These are phyloP conservation scores for Diaporthe helianthi DNA, from an alignment of 2,329 filamentous ascomycete genomes.

Conservation along the genomic window DNA sequence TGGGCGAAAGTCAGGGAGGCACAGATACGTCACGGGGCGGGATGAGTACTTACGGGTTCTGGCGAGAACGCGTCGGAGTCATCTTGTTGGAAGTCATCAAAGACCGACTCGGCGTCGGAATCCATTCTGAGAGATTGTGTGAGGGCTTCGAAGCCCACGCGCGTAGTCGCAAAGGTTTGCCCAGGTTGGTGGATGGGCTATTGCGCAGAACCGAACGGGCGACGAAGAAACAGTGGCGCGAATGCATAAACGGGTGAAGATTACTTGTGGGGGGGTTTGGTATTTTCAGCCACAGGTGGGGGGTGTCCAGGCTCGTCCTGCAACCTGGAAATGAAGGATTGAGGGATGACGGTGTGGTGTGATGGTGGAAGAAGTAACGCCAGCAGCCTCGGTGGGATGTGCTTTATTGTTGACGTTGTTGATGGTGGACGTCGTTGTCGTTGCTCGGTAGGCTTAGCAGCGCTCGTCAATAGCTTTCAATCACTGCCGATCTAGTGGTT, in stretches of 20 bases:
- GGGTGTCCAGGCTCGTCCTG: constrained; percentile 18
- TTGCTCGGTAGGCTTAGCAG: constrained; percentile 13
- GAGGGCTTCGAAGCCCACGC: constrained; percentile 29
- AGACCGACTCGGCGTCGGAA: constrained; percentile 65
- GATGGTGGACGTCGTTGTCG: constrained; percentile 1
- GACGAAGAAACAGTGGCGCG: not conserved
- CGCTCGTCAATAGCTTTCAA: not conserved
- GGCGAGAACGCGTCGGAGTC: constrained; percentile 67
- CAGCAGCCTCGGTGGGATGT: not conserved
- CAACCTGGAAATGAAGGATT: constrained; percentile 11
- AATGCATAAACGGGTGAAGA: constrained; percentile 33
- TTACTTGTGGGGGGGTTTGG: constrained; percentile 33
- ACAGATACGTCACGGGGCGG: constrained; percentile 27
- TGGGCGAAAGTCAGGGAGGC: constrained; percentile 18
- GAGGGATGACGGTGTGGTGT: not conserved
- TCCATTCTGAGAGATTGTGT: constrained; percentile 53
- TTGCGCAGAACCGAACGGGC: constrained; percentile 24
- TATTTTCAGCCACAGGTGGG: not conserved
- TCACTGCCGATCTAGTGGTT: constrained; percentile 15
- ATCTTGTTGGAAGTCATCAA: constrained; percentile 53
- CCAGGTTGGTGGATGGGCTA: constrained; percentile 10
- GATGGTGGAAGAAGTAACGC: not conserved
- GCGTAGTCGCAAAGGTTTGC: constrained; percentile 21
- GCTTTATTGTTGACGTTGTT: constrained; percentile 8
- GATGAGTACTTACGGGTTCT: constrained; percentile 54